Percentiles rank a stretch among this genome's conserved stretches.
These are phyloP conservation scores for Dactylellina drechsleri DNA, from an alignment of 2,329 filamentous ascomycete species.

Conservation along the genomic window DNA sequence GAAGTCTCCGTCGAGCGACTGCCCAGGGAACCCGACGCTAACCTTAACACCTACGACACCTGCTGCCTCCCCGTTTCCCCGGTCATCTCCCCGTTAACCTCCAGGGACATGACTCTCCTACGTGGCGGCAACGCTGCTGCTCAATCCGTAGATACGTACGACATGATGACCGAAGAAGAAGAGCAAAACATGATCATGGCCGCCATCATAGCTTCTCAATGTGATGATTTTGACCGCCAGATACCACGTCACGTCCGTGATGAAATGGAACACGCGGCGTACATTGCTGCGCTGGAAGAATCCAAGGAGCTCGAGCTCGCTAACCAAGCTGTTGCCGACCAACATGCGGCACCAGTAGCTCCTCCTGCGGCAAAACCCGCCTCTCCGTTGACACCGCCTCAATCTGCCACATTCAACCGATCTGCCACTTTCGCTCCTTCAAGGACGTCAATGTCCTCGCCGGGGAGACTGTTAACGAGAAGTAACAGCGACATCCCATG, in stretches of 20 bases:
- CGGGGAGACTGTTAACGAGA: slow-evolving; percentile 20
- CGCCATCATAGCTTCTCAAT: slow-evolving; percentile 53
- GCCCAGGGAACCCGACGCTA: slow-evolving; percentile 25
- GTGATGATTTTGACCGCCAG: slow-evolving; percentile 47
- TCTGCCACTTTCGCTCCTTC: slow-evolving; percentile 24
- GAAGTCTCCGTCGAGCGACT: slow-evolving; percentile 52
- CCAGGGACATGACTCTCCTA: slow-evolving; percentile 54
- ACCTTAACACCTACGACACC: slow-evolving; percentile 31
- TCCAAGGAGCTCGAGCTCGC: slow-evolving; percentile 27
- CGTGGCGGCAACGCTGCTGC: slow-evolving; percentile 49
- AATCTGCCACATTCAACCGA: not conserved
- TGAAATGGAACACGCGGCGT: slow-evolving; percentile 50
- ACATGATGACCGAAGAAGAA: slow-evolving; percentile 46
- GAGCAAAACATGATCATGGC: slow-evolving; percentile 54
- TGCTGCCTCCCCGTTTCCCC: slow-evolving; percentile 53
- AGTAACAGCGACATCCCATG: slow-evolving; percentile 50
- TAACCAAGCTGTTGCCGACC: slow-evolving; percentile 15
- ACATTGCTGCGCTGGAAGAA: slow-evolving; percentile 48
- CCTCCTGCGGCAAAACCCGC: not conserved
- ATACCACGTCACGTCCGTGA: slow-evolving; percentile 46
- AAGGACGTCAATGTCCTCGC: slow-evolving; percentile 6
- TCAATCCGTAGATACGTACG: slow-evolving; percentile 20
- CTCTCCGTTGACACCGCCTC: slow-evolving; percentile 10
- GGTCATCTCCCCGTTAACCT: slow-evolving; percentile 39
- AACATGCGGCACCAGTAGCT: slow-evolving; percentile 11